A percentile compares a stretch with the other conserved stretches of the same genome.
phyloP scores from a whole-genome alignment of 2,329 filamentous ascomycete genomes.

The Penicillium sp. region DNA sequence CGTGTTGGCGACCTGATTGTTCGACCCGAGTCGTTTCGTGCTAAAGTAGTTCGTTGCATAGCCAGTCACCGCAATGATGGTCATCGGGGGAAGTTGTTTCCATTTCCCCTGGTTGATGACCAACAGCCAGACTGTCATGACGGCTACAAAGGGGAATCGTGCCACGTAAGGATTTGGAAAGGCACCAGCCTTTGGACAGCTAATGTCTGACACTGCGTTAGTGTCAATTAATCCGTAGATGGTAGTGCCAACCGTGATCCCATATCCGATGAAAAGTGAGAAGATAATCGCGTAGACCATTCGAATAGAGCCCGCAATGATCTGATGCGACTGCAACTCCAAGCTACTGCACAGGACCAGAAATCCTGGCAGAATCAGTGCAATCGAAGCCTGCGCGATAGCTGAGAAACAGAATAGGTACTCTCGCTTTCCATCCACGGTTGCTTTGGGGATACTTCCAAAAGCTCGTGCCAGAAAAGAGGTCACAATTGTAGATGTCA shows the following conservation, averaged over 20 bases:
- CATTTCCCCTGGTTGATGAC: constrained; percentile 82
- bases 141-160: constrained; percentile 72
- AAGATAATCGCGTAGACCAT: constrained; percentile 62
- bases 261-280: constrained; percentile 71
- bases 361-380: constrained; percentile 70
- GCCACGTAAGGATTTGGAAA: constrained; percentile 45
- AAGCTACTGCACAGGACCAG: constrained; percentile 63
- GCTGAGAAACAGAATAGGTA: constrained; percentile 72
- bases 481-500: constrained; percentile 65
- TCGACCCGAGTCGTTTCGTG: constrained; percentile 63
- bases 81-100: constrained; percentile 76
- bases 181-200: constrained; percentile 44
- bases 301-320: constrained; percentile 65
- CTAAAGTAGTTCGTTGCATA: constrained; percentile 62
- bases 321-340: constrained; percentile 68
- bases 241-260: constrained; percentile 67
- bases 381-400: constrained; percentile 70
- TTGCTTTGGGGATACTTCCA: constrained; percentile 60
- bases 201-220: constrained; percentile 53
- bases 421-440: constrained; percentile 29
- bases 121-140: constrained; percentile 73
- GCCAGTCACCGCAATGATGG: constrained; percentile 71
- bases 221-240: constrained; percentile 64
- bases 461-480: constrained; percentile 70
- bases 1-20: constrained; percentile 75